Evolutionary conservation across 768 basidiomycete species (phyloP), one percentile per base, ranked within the genome.

Genomic region (Trametes coccinea): DNA sequence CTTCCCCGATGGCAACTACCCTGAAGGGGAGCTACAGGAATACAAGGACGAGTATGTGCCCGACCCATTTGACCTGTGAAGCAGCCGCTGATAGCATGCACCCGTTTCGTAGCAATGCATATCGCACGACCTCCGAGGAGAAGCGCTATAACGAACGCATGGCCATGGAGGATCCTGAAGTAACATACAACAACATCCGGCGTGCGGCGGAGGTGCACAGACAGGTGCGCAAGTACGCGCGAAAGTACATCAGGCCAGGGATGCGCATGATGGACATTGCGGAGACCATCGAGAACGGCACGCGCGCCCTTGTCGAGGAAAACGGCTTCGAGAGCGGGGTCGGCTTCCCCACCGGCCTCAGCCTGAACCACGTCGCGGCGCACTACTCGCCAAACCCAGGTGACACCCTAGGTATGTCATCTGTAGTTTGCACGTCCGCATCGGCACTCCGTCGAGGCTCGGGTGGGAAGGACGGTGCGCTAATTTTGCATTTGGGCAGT

Each of bases 371-470:
- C 70, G 94, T 93, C 66, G 97, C 97, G 0, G 97, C 97, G 14
- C 97, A 99, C 76, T 99, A 92, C 73, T 89, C 92, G 4, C 96
- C 96, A 9, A 99, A 99, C 73, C 87, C 95, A 5, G 93, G 93
- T 39, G 95, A 96, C 74, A 94, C 84, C 2, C 84, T 73, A 57
- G 82, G 94, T 95, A 67, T 62, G 86, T 77, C 27, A 37, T 41
- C 39, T 47, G 27, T 44, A 58, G 45, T 39, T 30, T 61, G 31
- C n/a, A 30, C 44, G 45, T 17, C 43, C 17, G 10, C 39, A 67
- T 67, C 45, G 70, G 49, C n/a, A 60, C 37, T 48, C 51, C 27
- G 27, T 46, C 39, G 65, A 40, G 29, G 16, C 17, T 55, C 34
- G 65, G 58, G 50, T 27, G 27, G n/a, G 14, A 45, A 37, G 41